These are phyloP conservation scores for Chiua sp. DNA, from an alignment of 1,284 basidiomycete genomes.

Conservation along the genomic window DNA sequence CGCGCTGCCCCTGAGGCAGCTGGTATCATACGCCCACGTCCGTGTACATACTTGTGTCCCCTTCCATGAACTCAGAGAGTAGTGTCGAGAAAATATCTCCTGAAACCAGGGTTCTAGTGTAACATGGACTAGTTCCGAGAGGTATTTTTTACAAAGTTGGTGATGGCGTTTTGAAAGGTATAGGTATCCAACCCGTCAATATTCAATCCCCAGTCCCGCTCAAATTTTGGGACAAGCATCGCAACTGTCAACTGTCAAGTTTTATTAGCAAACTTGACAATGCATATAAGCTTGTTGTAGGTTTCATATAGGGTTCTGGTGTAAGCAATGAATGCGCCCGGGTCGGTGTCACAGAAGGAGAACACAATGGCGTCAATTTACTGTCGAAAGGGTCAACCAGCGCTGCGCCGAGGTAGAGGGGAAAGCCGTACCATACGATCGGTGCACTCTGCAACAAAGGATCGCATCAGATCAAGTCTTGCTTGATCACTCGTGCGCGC, in stretches of 20 bases:
- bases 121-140: constrained; percentile 1
- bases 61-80: too few relatives aligned
- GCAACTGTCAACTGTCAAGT: not conserved
- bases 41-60: too few relatives aligned
- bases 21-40: too few relatives aligned
- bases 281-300: constrained; percentile 59
- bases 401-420: not conserved
- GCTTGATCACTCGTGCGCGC: constrained; percentile 70
- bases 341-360: constrained; percentile 68
- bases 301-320: constrained; percentile 56
- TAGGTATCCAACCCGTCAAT: too few relatives aligned
- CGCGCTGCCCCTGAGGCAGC: too few relatives aligned
- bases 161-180: constrained; percentile 61
- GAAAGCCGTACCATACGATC: constrained; percentile 51
- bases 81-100: too few relatives aligned
- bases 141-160: constrained; percentile 61
- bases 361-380: constrained; percentile 58
- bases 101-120: too few relatives aligned
- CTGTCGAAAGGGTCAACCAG: not conserved
- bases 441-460: constrained; percentile 59
- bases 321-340: constrained; percentile 56
- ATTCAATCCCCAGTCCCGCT: too few relatives aligned
- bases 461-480: constrained; percentile 64
- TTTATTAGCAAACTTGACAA: constrained; percentile 72
- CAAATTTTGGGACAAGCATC: constrained; percentile 55